Evolutionary conservation across 768 basidiomycete species (phyloP), one percentile per base, ranked within the genome.

Genomic region (Hericium rajendrae): DNA sequence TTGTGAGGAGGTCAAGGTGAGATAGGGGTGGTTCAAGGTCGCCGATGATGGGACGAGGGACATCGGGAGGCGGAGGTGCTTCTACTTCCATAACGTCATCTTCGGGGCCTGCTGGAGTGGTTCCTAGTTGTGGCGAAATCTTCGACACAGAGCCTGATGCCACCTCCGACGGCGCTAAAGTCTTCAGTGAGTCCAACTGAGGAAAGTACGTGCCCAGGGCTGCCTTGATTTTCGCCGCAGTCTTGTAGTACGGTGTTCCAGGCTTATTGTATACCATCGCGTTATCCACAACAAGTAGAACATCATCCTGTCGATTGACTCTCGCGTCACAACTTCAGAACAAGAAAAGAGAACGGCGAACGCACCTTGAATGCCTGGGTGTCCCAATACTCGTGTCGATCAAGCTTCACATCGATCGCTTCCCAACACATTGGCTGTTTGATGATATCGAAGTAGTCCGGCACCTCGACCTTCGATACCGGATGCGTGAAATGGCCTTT

Each of bases 401-500:
- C 88, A 32, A 99, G 74, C 68, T 91, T 95, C 28, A 72, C 70
- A 49, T 91, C 86, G 65, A 99, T 95, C 28, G 76, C 77, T 12
- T 76, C 77, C 84, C 94, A 94, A 59, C 86, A 87, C 91, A 97
- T 97, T 0, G 97, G 97, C 3, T 78, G 74, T 64, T 83, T 78
- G 65, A 99, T 78, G 38, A 97, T 75, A 49, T 91, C 86, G 65
- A 88, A 92, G 68, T 99, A 99, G 66, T 97, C 94, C 1, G 89
- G 90, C 0, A 94, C 91, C 41, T 88, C 82, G 1, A 71, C 73
- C 62, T 76, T 84, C 43, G 84, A 86, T 39, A 97, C 93, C 0
- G 94, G 92, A 59, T 85, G 81, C 58, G 82, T 81, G 72, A 98
- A 98, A 60, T 84, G 77, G 48, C 85, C 85, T 5, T 79, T 73